Percentiles rank a stretch among this genome's conserved stretches.
These are phyloP conservation scores for Sphagnum contortum DNA, from an alignment of 225 moss, liverwort and hornwort genomes.

Conservation along the genomic window DNA sequence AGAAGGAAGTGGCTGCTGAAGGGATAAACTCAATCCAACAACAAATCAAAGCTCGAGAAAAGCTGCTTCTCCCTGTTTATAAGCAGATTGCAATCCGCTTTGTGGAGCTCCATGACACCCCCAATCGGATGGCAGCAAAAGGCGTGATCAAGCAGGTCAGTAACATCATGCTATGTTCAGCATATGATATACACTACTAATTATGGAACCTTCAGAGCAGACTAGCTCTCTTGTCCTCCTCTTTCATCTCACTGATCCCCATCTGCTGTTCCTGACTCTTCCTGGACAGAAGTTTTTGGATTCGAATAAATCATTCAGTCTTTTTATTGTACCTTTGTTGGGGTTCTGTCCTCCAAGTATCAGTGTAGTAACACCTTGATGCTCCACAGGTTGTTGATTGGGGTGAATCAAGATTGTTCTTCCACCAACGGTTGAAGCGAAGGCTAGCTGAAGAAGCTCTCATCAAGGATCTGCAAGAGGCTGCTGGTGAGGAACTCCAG, in stretches of 20 bases:
- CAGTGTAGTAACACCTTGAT: not conserved
- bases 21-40: conserved; percentile 25
- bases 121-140: conserved; percentile 86
- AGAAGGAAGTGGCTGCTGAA: conserved; percentile 6
- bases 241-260: too few species aligned
- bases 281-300: too few species aligned
- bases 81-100: conserved; percentile 92
- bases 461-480: conserved; percentile 42
- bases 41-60: conserved; percentile 69
- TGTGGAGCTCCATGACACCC: conserved; percentile 88
- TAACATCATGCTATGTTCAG: not conserved
- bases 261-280: too few species aligned
- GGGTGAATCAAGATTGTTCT: conserved; percentile 73
- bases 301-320: too few species aligned
- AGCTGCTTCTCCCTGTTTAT: conserved; percentile 60
- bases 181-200: too few species aligned
- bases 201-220: too few species aligned
- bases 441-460: conserved; percentile 74
- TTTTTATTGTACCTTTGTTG: too few species aligned
- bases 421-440: conserved; percentile 69
- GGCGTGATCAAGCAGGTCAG: conserved; percentile 74
- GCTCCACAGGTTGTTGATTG: conserved; percentile 59
- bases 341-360: too few species aligned
- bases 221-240: too few species aligned
- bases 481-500: conserved; percentile 43